Conservation (phyloP, 768 basidiomycete genomes). For the Tulasnella sp. region DNA sequence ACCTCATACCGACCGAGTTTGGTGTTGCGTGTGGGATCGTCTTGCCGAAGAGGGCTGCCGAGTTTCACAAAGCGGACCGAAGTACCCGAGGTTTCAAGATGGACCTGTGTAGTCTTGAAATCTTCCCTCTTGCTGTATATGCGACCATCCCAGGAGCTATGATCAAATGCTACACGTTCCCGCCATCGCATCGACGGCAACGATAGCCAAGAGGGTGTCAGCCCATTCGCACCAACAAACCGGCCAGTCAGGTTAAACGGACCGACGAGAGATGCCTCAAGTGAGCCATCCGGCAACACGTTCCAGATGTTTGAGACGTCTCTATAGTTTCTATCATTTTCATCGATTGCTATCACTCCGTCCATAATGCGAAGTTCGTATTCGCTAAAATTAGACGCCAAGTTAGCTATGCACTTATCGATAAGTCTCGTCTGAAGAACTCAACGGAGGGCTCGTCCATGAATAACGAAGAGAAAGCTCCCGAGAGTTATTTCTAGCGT, state of each 20-base stretch:
- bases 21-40: neutral
- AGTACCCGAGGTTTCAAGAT: neutral
- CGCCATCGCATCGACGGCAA: neutral
- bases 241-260: neutral
- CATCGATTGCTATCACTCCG: neutral
- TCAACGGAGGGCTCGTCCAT: too few relatives aligned
- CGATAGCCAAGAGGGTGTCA: neutral
- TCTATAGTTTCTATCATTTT: neutral
- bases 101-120: neutral
- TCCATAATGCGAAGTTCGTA: neutral
- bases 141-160: neutral
- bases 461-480: neutral
- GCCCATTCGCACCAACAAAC: neutral
- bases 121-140: neutral
- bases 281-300: neutral
- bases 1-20: too few relatives aligned
- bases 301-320: neutral
- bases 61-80: neutral
- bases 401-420: neutral
- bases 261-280: neutral
- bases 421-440: neutral
- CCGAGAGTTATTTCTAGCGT: too few relatives aligned
- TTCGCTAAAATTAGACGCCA: neutral
- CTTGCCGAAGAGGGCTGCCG: neutral
- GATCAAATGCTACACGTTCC: neutral